Percentiles rank a stretch among this genome's conserved stretches.
Conservation (phyloP, 176 grass and related monocot genomes). For the Raddia guianensis region DNA sequence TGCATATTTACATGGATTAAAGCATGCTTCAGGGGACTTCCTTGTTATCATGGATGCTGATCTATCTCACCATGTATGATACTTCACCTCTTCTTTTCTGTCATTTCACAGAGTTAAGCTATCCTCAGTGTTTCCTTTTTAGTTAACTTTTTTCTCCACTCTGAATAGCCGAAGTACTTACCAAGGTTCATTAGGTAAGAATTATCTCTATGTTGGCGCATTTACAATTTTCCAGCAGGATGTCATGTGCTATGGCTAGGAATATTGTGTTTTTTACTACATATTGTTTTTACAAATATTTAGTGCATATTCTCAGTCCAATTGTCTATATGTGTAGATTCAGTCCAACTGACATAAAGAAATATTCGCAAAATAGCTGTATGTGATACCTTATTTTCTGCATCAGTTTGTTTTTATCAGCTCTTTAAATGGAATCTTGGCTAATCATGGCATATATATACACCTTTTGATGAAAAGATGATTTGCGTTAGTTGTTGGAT, state of each 20-base stretch:
- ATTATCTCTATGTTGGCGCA: conserved; percentile 1
- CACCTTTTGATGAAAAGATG: neutral
- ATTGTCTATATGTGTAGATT: neutral
- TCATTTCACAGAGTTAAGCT: conserved; percentile 22
- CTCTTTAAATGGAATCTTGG: neutral
- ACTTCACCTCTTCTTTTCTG: conserved; percentile 29
- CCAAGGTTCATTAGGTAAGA: too few relatives aligned
- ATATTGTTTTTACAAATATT: too few relatives aligned
- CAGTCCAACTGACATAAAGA: neutral
- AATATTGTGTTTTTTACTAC: too few relatives aligned
- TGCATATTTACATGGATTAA: conserved; percentile 92
- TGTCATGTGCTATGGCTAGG: too few relatives aligned
- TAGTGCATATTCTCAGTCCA: too few relatives aligned
- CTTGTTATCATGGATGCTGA: conserved; percentile 97
- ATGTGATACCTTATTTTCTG: neutral
- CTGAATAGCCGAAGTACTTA: too few relatives aligned
- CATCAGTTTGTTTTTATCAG: too few relatives aligned
- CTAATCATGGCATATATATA: neutral
- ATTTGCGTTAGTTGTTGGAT: neutral
- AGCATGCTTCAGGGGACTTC: conserved; percentile 85
- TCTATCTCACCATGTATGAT: conserved; percentile 86
- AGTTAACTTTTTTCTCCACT: too few relatives aligned
- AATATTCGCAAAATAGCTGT: conserved; percentile 5
- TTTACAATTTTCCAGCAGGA: too few relatives aligned
- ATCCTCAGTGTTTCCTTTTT: conserved; percentile 26